phyloP scores from a whole-genome alignment of 371 early-diverging fungal species.

The Massospora cicadina region DNA sequence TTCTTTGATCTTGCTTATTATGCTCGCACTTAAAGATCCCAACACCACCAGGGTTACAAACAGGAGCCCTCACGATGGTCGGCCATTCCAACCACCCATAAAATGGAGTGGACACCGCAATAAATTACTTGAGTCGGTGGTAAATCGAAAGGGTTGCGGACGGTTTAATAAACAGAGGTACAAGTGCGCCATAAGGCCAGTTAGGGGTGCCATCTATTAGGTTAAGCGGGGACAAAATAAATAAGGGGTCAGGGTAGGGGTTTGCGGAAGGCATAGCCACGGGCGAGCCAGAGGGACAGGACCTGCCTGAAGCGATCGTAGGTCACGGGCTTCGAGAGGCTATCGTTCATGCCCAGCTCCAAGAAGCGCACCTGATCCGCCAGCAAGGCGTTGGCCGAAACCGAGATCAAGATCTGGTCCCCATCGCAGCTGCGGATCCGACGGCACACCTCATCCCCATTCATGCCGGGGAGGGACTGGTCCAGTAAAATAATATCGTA shows the following conservation, averaged over 20 bases:
- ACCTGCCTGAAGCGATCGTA: constrained; percentile 8
- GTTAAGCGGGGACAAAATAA: background rate
- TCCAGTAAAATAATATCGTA: constrained; percentile 8
- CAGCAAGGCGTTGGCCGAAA: constrained; percentile 7
- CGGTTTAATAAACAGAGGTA: no score
- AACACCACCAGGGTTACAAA: no score
- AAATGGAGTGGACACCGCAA: no score
- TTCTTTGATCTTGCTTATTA: no score
- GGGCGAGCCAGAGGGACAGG: background rate
- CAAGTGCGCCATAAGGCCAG: no score
- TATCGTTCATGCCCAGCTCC: constrained; percentile 1
- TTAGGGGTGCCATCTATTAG: background rate
- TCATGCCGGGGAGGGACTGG: constrained; percentile 4
- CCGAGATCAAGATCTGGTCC: constrained; percentile 4
- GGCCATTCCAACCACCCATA: no score
- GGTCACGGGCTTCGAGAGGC: constrained; percentile 7
- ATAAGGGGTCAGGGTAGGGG: background rate
- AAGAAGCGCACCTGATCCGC: background rate
- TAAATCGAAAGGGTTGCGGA: no score
- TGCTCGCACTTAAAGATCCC: no score
- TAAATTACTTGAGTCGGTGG: no score
- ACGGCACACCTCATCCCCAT: constrained; percentile 1
- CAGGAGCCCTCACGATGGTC: no score
- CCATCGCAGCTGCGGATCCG: background rate
- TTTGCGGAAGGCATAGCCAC: background rate